Evolutionary conservation across 2,329 filamentous ascomycete genomes (phyloP), one percentile per base, ranked within the genome.

Genomic region (Arthroderma sp.): DNA sequence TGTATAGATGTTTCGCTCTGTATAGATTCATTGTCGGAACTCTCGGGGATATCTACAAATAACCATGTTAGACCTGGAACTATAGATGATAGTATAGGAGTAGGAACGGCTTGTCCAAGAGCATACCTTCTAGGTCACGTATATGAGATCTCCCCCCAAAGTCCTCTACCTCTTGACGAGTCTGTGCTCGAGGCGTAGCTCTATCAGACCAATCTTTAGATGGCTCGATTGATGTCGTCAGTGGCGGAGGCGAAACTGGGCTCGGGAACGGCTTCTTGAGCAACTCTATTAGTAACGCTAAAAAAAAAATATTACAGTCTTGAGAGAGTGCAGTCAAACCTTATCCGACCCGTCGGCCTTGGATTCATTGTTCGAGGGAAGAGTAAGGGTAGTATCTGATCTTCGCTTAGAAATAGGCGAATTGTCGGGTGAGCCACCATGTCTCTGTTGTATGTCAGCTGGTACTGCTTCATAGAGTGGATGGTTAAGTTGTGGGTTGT

Each of bases 121-220:
- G 61, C 71, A 55, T 64, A 91, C 85, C 80, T 68, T 88, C 83
- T 45, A 94, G 75, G 58, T 81, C 88, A 53, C 75, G 81, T n/a
- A 76, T 80, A 22, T 81, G 77, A 45, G 65, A 63, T 45, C 66
- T 70, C 46, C 68, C 61, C 29, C 77, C 56, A 27, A 69, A 58
- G 34, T 63, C 69, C 45, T 81, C 75, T 50, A 85, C 75, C 48
- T 93, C 85, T 53, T 86, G 77, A 43, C 85, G 68, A 44, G 85
- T 89, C 58, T 94, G 85, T 2, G 87, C 87, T 53, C 80, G 78
- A 6, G 88, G 88, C 1, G 88, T 94, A 38, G 80, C 75, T 52
- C 73, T 74, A 44, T 85, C 81, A 30, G 78, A 59, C 56, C 77
- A 81, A 58, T 82, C 86, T 43, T 72, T 67, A 11, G 73, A 69